Base-by-base conservation (phyloP, 345 rosid genomes). In the Orychophragmus violaceus region DNA sequence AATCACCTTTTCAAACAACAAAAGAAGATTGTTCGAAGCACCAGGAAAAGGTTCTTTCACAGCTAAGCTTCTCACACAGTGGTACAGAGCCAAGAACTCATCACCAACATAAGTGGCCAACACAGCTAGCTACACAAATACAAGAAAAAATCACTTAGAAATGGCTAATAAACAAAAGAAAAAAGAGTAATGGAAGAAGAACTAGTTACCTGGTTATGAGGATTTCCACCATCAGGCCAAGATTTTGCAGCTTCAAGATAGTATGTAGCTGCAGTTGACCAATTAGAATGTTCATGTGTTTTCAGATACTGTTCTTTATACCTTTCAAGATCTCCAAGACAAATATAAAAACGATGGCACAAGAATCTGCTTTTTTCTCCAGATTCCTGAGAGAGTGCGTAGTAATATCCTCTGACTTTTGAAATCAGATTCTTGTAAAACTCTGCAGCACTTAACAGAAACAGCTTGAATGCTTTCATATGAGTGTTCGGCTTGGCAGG, bases 251-350 rank as follows among this genome's bases (percentile, higher is more conserved):
- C 94, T 79, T 90, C 89, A 77, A 88, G 56, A 79, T 93, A 93
- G 74, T 81, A 76, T n/a, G 80, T 50, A 25, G 81, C 94, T 46
- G 98, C 86, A 67, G 77, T 77, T 23, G 96, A 93, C 98, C 98
- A 93, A 71, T 87, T 75, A 52, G 77, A 82, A 41, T 69, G 66
- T 16, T 54, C 62, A 10, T 69, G 77, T 12, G 81, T 52, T 25
- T 77, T 82, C 78, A 80, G 77, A 54, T 75, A 84, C 51, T 82
- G 89, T 54, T 88, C 96, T 78, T 73, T 85, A 75, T 93, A 90
- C 79, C 97, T 85, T 72, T 89, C 89, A 14, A 90, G 87, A 82
- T 90, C 97, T 25, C 98, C 97, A 3, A 90, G 91, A 83, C 98
- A 90, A 48, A 93, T 84, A 9, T 80, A 81, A 78, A 93, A 81